These are phyloP conservation scores for Capronia coronata DNA, from an alignment of 2,329 filamentous ascomycete genomes.

Conservation along the genomic window DNA sequence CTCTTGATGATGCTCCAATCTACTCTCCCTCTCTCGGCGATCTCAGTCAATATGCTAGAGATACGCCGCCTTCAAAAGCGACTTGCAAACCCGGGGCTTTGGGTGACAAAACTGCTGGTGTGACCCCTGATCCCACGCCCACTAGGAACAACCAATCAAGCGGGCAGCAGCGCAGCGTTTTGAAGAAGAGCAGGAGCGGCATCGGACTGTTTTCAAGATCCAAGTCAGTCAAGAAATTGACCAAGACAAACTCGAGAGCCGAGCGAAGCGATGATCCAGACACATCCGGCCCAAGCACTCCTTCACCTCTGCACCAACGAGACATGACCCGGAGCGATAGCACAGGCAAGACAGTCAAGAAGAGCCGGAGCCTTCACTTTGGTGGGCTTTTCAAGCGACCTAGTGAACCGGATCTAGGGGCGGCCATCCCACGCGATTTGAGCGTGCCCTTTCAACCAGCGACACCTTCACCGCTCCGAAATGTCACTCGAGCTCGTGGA, in stretches of 20 bases:
- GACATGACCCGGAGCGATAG: slow-evolving; percentile 6
- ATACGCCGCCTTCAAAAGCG: slow-evolving; percentile 16
- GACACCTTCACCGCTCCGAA: slow-evolving; percentile 19
- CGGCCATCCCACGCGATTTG: slow-evolving; percentile 1
- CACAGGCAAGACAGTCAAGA: slow-evolving; percentile 10
- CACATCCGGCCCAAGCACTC: neutral
- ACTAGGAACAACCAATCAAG: neutral
- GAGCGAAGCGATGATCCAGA: neutral
- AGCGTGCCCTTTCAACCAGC: slow-evolving; percentile 15
- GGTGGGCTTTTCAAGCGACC: slow-evolving; percentile 20
- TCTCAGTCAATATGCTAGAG: slow-evolving; percentile 25
- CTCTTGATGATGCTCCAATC: slow-evolving; percentile 25
- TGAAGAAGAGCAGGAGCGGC: slow-evolving; percentile 23
- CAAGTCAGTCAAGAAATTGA: slow-evolving; percentile 4
- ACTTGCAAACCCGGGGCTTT: neutral
- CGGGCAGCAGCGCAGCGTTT: neutral
- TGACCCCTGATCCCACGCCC: slow-evolving; percentile 16
- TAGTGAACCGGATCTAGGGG: slow-evolving; percentile 4
- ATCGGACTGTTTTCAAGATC: slow-evolving; percentile 16
- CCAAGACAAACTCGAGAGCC: neutral
- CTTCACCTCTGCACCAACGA: slow-evolving; percentile 8
- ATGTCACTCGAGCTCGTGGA: slow-evolving; percentile 14
- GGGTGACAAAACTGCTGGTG: neutral
- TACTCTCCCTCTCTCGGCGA: slow-evolving; percentile 27
- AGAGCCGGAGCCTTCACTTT: slow-evolving; percentile 20